Conservation (phyloP, 2,329 filamentous ascomycete species). For the Sporothrix sp. region DNA sequence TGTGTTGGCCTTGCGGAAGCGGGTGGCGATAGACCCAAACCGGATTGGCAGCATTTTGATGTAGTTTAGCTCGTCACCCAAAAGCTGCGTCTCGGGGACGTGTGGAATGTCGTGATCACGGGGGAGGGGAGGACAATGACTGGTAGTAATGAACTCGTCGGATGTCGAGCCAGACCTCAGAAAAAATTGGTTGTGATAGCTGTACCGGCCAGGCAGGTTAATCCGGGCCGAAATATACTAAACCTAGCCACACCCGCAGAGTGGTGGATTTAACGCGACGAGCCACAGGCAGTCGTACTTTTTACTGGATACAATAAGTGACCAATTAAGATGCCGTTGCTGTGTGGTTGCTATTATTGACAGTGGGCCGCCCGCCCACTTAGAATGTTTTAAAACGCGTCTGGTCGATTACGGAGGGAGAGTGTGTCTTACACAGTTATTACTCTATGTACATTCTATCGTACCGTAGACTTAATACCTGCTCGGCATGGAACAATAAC, state of each 20-base stretch:
- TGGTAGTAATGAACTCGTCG: too few species aligned
- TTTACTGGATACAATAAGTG: too few species aligned
- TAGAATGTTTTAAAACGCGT: slow-evolving; percentile 12
- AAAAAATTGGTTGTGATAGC: slow-evolving; percentile 3
- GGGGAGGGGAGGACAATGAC: too few species aligned
- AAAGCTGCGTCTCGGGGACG: not conserved
- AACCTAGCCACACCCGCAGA: not conserved
- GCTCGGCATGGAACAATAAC: too few species aligned
- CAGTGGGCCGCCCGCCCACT: slow-evolving; percentile 18
- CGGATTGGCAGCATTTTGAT: slow-evolving; percentile 55
- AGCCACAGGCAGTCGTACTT: too few species aligned
- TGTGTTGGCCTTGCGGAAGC: slow-evolving; percentile 13
- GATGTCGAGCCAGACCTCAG: too few species aligned
- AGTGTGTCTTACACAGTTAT: not conserved
- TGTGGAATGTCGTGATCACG: too few species aligned
- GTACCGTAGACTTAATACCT: too few species aligned
- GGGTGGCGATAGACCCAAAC: slow-evolving; percentile 39
- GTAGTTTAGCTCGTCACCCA: too few species aligned
- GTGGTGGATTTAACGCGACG: slow-evolving; percentile 1
- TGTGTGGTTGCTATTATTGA: slow-evolving; percentile 47
- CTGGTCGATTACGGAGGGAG: not conserved
- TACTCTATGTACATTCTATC: too few species aligned
- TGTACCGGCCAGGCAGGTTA: not conserved
- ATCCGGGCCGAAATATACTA: slow-evolving; percentile 9
- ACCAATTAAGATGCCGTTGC: slow-evolving; percentile 46